Conservation (phyloP, 2,329 filamentous ascomycete species). For the Verticillium dahliae region DNA sequence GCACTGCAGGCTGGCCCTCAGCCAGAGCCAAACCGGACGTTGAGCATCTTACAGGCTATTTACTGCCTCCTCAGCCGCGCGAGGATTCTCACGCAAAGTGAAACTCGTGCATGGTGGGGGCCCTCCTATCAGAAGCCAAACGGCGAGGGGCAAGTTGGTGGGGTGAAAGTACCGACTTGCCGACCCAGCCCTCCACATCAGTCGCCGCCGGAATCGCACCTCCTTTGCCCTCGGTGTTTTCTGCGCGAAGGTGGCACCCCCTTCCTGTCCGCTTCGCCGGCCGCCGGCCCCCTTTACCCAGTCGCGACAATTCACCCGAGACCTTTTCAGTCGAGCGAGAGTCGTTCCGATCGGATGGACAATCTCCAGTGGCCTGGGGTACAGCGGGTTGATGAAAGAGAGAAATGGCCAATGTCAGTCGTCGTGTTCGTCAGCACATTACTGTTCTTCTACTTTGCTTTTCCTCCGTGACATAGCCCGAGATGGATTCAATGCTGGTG, state of each 20-base stretch:
- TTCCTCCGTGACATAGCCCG: background rate
- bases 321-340: background rate
- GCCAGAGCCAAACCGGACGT: background rate
- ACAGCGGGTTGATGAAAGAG: background rate
- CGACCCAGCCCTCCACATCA: background rate
- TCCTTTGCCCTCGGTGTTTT: background rate
- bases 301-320: background rate
- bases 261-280: background rate
- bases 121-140: background rate
- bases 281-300: background rate
- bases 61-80: background rate
- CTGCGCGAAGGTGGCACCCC: background rate
- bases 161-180: background rate
- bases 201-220: background rate
- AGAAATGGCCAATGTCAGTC: background rate
- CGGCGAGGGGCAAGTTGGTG: background rate
- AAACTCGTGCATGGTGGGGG: background rate
- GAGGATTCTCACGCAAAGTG: background rate
- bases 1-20: background rate
- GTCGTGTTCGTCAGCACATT: background rate
- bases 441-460: background rate
- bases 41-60: background rate
- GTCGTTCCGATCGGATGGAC: background rate
- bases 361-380: background rate
- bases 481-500: background rate